These are phyloP conservation scores for Capillidium heterosporum DNA, from an alignment of 371 early-diverging fungal species.

Conservation along the genomic window DNA sequence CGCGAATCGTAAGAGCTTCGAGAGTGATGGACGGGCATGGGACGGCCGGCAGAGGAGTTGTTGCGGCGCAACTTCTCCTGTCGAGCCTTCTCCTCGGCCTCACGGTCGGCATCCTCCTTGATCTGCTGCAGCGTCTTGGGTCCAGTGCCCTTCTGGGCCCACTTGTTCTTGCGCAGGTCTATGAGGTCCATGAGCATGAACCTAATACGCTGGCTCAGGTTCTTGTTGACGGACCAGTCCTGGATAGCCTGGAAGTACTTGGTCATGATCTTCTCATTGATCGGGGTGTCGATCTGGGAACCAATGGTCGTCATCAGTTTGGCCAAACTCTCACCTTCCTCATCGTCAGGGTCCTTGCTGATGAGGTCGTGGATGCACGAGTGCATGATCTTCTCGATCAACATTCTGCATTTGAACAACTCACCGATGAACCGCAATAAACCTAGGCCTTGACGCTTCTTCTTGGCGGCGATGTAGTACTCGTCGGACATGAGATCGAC, in stretches of 20 bases:
- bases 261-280: slow-evolving; percentile 38
- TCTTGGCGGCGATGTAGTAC: slow-evolving; percentile 70
- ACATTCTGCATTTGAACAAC: slow-evolving; percentile 70
- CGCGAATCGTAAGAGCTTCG: not conserved
- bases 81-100: slow-evolving; percentile 32
- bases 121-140: slow-evolving; percentile 82
- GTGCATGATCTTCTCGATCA: slow-evolving; percentile 84
- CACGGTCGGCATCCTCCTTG: slow-evolving; percentile 51
- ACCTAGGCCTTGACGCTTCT: slow-evolving; percentile 87
- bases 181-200: slow-evolving; percentile 87
- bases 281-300: slow-evolving; percentile 6
- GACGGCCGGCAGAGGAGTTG: slow-evolving; percentile 33
- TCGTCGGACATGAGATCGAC: slow-evolving; percentile 44
- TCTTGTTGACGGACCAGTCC: slow-evolving; percentile 36
- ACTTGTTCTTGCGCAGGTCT: slow-evolving; percentile 65
- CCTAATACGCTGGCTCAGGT: slow-evolving; percentile 65
- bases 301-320: slow-evolving; percentile 82
- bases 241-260: slow-evolving; percentile 59
- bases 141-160: slow-evolving; percentile 51
- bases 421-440: slow-evolving; percentile 88
- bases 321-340: slow-evolving; percentile 81
- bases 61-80: slow-evolving; percentile 41
- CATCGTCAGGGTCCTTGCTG: slow-evolving; percentile 37
- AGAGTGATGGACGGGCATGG: slow-evolving; percentile 2
- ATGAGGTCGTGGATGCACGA: slow-evolving; percentile 62